phyloP scores from a whole-genome alignment of 805 yeast species.

The Maudiozyma saulgeensis region DNA sequence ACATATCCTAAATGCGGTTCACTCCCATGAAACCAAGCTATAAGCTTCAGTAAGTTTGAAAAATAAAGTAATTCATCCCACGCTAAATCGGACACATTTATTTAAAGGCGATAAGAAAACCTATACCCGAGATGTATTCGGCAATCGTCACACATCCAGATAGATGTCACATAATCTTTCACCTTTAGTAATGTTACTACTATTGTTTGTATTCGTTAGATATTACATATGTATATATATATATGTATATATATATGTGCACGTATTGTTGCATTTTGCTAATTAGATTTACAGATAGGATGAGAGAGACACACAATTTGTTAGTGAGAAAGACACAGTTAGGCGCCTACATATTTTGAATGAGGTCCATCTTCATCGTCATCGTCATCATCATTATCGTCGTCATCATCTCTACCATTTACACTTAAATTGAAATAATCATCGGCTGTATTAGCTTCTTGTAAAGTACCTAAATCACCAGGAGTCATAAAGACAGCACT shows the following conservation, averaged over 20 bases:
- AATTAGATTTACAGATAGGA: neutral
- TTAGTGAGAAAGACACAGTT: neutral
- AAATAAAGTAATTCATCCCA: too few relatives aligned
- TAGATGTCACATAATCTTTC: too few relatives aligned
- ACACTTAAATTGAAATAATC: slow-evolving; percentile 53
- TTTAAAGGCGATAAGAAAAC: too few relatives aligned
- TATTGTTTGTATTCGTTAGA: neutral
- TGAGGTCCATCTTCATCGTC: neutral
- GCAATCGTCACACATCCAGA: too few relatives aligned
- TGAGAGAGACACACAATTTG: too few relatives aligned
- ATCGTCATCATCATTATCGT: slow-evolving; percentile 29
- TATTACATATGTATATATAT: neutral
- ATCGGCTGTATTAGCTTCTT: slow-evolving; percentile 73
- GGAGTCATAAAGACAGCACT: slow-evolving; percentile 78
- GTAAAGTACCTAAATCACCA: slow-evolving; percentile 94
- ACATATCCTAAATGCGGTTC: too few relatives aligned
- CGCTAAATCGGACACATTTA: too few relatives aligned
- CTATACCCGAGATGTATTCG: too few relatives aligned
- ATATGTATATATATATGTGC: neutral
- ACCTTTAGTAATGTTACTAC: neutral
- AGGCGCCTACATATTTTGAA: neutral
- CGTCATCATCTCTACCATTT: slow-evolving; percentile 32
- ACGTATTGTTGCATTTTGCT: neutral
- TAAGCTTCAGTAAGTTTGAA: too few relatives aligned
- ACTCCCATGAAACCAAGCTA: too few relatives aligned